A percentile compares a stretch with the other conserved stretches of the same genome.
Conservation (phyloP, 1,139 yeast genomes). For the Debaryomyces robertsiae region DNA sequence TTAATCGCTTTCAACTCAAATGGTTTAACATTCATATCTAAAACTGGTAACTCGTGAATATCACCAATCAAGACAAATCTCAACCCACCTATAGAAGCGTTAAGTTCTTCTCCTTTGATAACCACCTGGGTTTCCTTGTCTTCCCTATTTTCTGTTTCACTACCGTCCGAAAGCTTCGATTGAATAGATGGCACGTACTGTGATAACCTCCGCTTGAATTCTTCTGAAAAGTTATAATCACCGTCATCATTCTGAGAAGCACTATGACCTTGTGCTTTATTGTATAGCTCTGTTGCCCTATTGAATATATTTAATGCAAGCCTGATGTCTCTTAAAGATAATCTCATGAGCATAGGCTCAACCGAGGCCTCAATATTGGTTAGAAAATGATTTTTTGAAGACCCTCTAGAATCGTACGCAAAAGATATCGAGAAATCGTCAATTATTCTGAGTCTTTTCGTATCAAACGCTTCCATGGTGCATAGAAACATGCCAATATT, state of each 20-base stretch:
- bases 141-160: conserved; percentile 9
- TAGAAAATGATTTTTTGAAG: conserved; percentile 56
- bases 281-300: conserved; percentile 63
- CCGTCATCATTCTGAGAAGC: conserved; percentile 20
- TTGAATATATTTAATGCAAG: conserved; percentile 75
- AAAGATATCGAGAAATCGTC: conserved; percentile 88
- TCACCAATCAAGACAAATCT: conserved; percentile 90
- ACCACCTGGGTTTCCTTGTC: conserved; percentile 35
- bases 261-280: conserved; percentile 29
- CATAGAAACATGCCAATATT: conserved; percentile 88
- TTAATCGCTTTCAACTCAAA: conserved; percentile 73
- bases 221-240: conserved; percentile 55
- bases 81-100: conserved; percentile 75
- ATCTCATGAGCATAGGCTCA: conserved; percentile 78
- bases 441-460: conserved; percentile 66
- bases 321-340: conserved; percentile 84
- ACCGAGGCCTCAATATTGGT: conserved; percentile 71
- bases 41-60: conserved; percentile 87
- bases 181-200: conserved; percentile 69
- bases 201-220: conserved; percentile 57
- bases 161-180: conserved; percentile 32
- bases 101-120: conserved; percentile 71
- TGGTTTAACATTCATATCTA: conserved; percentile 78
- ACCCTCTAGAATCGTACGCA: conserved; percentile 70
- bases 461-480: conserved; percentile 66